Conservation (phyloP, 495 filamentous ascomycete genomes). For the Podospora conica region DNA sequence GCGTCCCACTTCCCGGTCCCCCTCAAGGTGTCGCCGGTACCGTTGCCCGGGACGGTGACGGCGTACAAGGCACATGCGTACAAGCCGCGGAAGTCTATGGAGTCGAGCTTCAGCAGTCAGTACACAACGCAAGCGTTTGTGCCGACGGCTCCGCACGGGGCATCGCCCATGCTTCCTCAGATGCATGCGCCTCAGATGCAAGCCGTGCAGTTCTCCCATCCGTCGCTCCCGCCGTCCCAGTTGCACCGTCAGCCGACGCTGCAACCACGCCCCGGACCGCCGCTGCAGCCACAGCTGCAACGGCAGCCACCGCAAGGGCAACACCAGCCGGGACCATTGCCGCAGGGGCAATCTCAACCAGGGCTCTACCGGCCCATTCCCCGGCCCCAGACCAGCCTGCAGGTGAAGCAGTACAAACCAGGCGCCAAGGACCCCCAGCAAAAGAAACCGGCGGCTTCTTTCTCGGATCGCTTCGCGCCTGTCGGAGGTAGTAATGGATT, state of each 20-base stretch:
- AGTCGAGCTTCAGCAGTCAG: slow-evolving; percentile 28
- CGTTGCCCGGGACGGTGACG: neutral
- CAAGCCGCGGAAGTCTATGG: slow-evolving; percentile 42
- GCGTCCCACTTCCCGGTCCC: slow-evolving; percentile 10
- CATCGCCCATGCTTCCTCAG: slow-evolving; percentile 3
- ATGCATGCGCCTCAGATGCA: slow-evolving; percentile 12
- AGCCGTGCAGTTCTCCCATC: slow-evolving; percentile 12
- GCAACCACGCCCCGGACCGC: slow-evolving; percentile 2
- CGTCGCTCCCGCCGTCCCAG: slow-evolving; percentile 2
- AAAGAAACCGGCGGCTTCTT: slow-evolving; percentile 20
- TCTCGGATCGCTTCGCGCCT: slow-evolving; percentile 32
- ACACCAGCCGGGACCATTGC: slow-evolving; percentile 5
- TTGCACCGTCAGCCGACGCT: slow-evolving; percentile 7
- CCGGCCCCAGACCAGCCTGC: slow-evolving; percentile 1
- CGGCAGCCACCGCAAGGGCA: slow-evolving; percentile 9
- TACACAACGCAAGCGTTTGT: slow-evolving; percentile 38
- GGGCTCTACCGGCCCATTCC: neutral
- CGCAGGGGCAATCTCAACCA: slow-evolving; percentile 7
- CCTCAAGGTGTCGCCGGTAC: slow-evolving; percentile 4
- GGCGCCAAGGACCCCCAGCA: slow-evolving; percentile 10
- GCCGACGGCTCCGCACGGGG: slow-evolving; percentile 16
- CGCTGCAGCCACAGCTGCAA: slow-evolving; percentile 8
- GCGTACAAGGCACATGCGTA: slow-evolving; percentile 47
- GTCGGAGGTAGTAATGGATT: slow-evolving; percentile 38
- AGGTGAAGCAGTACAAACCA: slow-evolving; percentile 20